A percentile compares a stretch with the other conserved stretches of the same genome.
Conservation (phyloP, 2,329 filamentous ascomycete genomes). For the Beauveria varroae region DNA sequence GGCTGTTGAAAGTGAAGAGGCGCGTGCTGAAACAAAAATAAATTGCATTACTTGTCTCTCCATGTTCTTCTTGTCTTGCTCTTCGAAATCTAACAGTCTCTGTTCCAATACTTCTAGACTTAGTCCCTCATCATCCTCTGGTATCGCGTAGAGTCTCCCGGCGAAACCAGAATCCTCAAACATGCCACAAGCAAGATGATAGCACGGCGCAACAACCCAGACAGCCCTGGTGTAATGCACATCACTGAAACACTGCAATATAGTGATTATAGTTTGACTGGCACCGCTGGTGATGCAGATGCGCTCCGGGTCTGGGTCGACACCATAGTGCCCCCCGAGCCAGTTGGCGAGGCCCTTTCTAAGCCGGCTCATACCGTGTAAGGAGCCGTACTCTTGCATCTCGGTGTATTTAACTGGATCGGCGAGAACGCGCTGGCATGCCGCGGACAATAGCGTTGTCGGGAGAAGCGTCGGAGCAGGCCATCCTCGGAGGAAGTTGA, state of each 20-base stretch:
- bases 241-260: slow-evolving; percentile 76
- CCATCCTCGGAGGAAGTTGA: slow-evolving; percentile 64
- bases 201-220: slow-evolving; percentile 77
- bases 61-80: background rate
- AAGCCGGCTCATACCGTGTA: slow-evolving; percentile 63
- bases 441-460: slow-evolving; percentile 49
- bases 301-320: slow-evolving; percentile 40
- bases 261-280: slow-evolving; percentile 69
- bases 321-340: slow-evolving; percentile 56
- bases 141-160: slow-evolving; percentile 58
- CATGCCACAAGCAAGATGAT: slow-evolving; percentile 72
- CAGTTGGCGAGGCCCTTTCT: slow-evolving; percentile 62
- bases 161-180: slow-evolving; percentile 75
- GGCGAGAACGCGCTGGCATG: slow-evolving; percentile 53
- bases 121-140: slow-evolving; percentile 71
- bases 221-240: slow-evolving; percentile 65
- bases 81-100: background rate
- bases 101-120: slow-evolving; percentile 48
- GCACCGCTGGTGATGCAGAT: slow-evolving; percentile 82
- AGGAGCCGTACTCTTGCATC: slow-evolving; percentile 70
- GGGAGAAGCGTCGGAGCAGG: slow-evolving; percentile 58
- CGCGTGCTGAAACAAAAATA: background rate
- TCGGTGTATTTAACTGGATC: slow-evolving; percentile 50
- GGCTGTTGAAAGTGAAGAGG: background rate
- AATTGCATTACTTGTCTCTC: background rate